Evolutionary conservation across 257 asterid species (phyloP).

Genomic region (Solanum neorickii): DNA sequence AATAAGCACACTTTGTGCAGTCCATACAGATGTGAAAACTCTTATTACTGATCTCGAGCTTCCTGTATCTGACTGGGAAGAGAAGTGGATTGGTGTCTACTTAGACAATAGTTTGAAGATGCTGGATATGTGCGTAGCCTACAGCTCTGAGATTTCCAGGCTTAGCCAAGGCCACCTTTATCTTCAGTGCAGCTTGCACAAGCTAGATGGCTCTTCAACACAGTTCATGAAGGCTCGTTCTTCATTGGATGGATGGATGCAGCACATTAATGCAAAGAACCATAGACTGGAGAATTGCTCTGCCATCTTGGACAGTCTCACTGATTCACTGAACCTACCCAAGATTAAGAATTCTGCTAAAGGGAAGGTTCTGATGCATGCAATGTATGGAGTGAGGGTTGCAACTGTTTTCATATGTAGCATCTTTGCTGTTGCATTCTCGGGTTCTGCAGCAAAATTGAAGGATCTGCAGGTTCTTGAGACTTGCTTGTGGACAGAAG

Average conservation of each 20-base stretch:
- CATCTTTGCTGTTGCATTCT: slow-evolving; percentile 56
- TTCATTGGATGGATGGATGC: slow-evolving; percentile 68
- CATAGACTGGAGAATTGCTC: slow-evolving; percentile 56
- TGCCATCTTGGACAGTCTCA: slow-evolving; percentile 42
- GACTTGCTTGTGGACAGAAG: slow-evolving; percentile 46
- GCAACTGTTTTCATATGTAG: slow-evolving; percentile 58
- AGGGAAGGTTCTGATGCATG: slow-evolving; percentile 77
- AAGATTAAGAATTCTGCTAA: slow-evolving; percentile 73
- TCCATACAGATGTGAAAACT: slow-evolving; percentile 58
- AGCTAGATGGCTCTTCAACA: slow-evolving; percentile 27
- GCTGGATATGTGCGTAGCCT: slow-evolving; percentile 69
- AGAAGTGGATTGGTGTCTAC: slow-evolving; percentile 75
- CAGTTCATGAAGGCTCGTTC: slow-evolving; percentile 45
- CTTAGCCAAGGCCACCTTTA: slow-evolving; percentile 72
- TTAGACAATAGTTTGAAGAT: slow-evolving; percentile 63
- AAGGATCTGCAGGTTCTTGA: slow-evolving; percentile 36
- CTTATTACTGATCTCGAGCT: slow-evolving; percentile 62
- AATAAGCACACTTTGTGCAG: slow-evolving; percentile 48
- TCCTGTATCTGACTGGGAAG: slow-evolving; percentile 77
- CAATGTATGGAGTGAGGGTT: slow-evolving; percentile 70
- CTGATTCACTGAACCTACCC: slow-evolving; percentile 54
- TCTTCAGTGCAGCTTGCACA: slow-evolving; percentile 44
- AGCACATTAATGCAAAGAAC: slow-evolving; percentile 49
- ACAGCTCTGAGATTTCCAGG: slow-evolving; percentile 70
- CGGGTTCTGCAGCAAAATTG: slow-evolving; percentile 57